A percentile compares a stretch with the other conserved stretches of the same genome.
Evolutionary conservation across 2,329 filamentous ascomycete genomes (phyloP).

Genomic region (Epicoccum sorghinum): DNA sequence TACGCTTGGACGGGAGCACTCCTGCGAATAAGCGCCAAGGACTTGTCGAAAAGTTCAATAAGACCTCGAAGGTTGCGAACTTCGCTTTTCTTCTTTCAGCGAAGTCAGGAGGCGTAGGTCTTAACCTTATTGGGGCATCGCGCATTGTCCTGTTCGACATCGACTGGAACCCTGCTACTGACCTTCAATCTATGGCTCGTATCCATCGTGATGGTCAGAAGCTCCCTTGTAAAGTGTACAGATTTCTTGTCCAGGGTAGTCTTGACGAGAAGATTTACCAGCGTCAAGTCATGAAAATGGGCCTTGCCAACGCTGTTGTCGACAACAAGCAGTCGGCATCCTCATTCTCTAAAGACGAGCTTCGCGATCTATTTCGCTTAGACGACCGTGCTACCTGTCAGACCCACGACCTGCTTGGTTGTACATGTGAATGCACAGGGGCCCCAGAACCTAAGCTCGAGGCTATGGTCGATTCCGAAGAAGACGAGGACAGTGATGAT

Average conservation of each 20-base stretch:
- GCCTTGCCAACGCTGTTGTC: slow-evolving; percentile 73
- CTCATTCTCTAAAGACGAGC: slow-evolving; percentile 69
- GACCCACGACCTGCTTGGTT: slow-evolving; percentile 71
- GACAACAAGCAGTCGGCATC: slow-evolving; percentile 66
- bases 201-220: slow-evolving; percentile 77
- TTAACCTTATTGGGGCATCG: slow-evolving; percentile 74
- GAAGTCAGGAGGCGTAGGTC: slow-evolving; percentile 71
- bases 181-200: slow-evolving; percentile 76
- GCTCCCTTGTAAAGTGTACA: slow-evolving; percentile 70
- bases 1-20: slow-evolving; percentile 73
- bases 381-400: slow-evolving; percentile 67
- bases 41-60: slow-evolving; percentile 74
- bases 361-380: slow-evolving; percentile 70
- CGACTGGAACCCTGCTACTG: slow-evolving; percentile 78
- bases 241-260: slow-evolving; percentile 70
- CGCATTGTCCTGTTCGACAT: slow-evolving; percentile 74
- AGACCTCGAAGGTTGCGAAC: slow-evolving; percentile 57
- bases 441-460: slow-evolving; percentile 22
- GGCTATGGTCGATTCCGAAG: slow-evolving; percentile 22
- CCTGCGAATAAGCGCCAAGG: slow-evolving; percentile 68
- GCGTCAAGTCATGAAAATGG: slow-evolving; percentile 72
- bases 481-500: slow-evolving; percentile 31
- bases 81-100: slow-evolving; percentile 76
- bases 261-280: slow-evolving; percentile 79
- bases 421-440: slow-evolving; percentile 65